A percentile compares a stretch with the other conserved stretches of the same genome.
Evolutionary conservation across 192 early-diverging fungal species (phyloP).

Genomic region (Mortierella antarctica): DNA sequence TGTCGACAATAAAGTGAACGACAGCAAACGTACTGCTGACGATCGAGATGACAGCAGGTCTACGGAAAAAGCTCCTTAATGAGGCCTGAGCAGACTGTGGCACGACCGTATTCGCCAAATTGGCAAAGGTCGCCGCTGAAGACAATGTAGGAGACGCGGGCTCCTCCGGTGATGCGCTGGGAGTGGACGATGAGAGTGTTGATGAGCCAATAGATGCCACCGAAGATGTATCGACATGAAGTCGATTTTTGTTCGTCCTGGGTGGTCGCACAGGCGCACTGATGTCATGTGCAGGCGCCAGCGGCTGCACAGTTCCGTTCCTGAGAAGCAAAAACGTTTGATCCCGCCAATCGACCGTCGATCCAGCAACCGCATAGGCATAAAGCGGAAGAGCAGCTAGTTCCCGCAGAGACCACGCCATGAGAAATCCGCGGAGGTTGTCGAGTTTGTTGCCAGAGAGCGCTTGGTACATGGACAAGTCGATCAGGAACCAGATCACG

Average conservation of each 20-base stretch:
- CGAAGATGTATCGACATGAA: neutral
- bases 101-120: conserved; percentile 43
- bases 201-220: neutral
- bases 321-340: conserved; percentile 67
- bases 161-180: neutral
- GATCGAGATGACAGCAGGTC: conserved; percentile 48
- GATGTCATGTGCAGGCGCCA: neutral
- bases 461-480: conserved; percentile 65
- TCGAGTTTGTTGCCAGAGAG: conserved; percentile 40
- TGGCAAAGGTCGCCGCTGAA: conserved; percentile 19
- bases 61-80: conserved; percentile 34
- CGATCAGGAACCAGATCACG: conserved; percentile 69
- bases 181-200: conserved; percentile 1
- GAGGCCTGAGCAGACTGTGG: conserved; percentile 36
- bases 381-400: conserved; percentile 86
- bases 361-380: conserved; percentile 81
- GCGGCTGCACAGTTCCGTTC: conserved; percentile 68
- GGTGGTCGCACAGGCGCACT: no score
- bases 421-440: conserved; percentile 61
- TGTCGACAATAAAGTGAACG: conserved; percentile 54
- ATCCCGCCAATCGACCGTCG: conserved; percentile 90
- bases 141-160: neutral
- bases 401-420: conserved; percentile 88
- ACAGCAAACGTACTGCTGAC: conserved; percentile 47
- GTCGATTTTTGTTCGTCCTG: no score